phyloP scores from a whole-genome alignment of 148 eudicot species.

The Rheum nobile region DNA sequence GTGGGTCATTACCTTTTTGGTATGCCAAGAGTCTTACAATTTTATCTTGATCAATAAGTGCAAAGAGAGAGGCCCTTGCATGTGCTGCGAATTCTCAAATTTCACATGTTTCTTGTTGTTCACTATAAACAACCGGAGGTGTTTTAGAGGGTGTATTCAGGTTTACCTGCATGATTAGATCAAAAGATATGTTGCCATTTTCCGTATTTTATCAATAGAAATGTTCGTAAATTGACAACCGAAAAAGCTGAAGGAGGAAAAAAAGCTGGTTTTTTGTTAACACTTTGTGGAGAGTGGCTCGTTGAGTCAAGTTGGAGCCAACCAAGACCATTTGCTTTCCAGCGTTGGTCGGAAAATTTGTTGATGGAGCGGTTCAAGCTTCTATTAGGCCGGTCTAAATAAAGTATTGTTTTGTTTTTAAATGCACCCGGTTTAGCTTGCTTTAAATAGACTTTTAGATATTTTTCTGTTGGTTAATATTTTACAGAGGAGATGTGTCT shows the following conservation, averaged over 20 bases:
- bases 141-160: neutral
- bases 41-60: neutral
- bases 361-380: no score
- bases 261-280: no score
- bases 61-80: neutral
- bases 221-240: neutral
- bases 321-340: no score
- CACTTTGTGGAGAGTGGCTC: no score
- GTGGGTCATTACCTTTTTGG: neutral
- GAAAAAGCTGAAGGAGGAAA: neutral
- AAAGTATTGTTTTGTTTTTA: no score
- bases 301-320: no score
- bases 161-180: neutral
- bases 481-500: no score
- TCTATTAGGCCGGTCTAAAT: no score
- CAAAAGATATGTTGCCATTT: neutral
- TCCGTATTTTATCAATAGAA: neutral
- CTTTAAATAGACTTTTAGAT: no score
- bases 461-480: no score
- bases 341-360: no score
- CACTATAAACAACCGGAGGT: neutral
- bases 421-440: no score
- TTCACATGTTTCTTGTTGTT: neutral
- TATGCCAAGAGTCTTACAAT: neutral
- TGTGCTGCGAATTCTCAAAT: neutral